Evolutionary conservation across 2,329 filamentous ascomycete genomes (phyloP).

Genomic region (Mycosphaerelloides madeirae): DNA sequence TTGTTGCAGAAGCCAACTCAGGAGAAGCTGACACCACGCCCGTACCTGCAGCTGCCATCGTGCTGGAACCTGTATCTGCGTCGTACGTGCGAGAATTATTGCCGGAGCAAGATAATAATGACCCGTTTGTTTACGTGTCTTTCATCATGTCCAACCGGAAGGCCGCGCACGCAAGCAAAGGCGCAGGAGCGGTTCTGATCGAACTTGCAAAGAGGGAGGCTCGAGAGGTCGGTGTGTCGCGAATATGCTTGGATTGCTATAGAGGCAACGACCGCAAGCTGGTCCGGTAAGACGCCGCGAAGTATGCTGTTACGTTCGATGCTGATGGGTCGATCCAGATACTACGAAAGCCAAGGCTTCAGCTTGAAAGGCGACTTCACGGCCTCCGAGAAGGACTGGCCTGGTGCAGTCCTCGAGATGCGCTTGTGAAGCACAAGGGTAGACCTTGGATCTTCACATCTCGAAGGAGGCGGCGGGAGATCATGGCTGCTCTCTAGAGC

Average conservation of each 20-base stretch:
- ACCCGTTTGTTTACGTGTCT: conserved; percentile 14
- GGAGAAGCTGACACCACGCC: background rate
- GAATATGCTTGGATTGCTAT: conserved; percentile 18
- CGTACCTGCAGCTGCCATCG: conserved; percentile 12
- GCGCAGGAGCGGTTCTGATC: conserved; percentile 12
- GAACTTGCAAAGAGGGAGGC: conserved; percentile 9
- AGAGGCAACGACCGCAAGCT: conserved; percentile 15
- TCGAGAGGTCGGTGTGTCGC: conserved; percentile 1
- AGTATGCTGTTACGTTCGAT: background rate
- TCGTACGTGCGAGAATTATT: conserved; percentile 49
- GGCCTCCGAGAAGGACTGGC: too few relatives aligned
- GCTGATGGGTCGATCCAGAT: background rate
- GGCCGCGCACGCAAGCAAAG: conserved; percentile 8
- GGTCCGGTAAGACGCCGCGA: conserved; percentile 8
- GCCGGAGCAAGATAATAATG: conserved; percentile 48
- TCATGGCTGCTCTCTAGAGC: too few relatives aligned
- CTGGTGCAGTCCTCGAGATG: too few relatives aligned
- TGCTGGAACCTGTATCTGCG: conserved; percentile 9
- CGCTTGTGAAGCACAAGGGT: too few relatives aligned
- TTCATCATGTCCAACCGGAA: conserved; percentile 17
- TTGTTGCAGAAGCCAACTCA: conserved; percentile 8
- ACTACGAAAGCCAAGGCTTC: conserved; percentile 1
- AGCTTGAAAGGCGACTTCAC: background rate
- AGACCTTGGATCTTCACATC: too few relatives aligned
- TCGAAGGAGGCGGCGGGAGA: too few relatives aligned